Percentiles rank a stretch among this genome's conserved stretches.
Conservation (phyloP, 768 basidiomycete species). For the Hygrophorus pudorinus region DNA sequence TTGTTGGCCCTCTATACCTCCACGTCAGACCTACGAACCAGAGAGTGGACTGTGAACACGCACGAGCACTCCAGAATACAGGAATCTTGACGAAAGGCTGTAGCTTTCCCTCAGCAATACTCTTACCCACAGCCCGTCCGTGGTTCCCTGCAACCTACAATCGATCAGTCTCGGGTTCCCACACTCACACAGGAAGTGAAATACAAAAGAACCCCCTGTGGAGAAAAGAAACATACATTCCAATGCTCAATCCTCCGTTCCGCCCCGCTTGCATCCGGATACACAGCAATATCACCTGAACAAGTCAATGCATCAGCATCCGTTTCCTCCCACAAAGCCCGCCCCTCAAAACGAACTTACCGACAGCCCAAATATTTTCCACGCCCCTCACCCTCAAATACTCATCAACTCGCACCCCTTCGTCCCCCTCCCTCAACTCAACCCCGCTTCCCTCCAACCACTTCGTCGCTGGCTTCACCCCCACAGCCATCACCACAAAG, state of each 20-base stretch:
- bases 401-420: slow-evolving; percentile 70
- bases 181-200: not conserved
- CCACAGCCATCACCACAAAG: slow-evolving; percentile 78
- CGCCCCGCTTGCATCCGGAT: slow-evolving; percentile 52
- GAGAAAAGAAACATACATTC: slow-evolving; percentile 51
- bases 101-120: slow-evolving; percentile 46
- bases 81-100: slow-evolving; percentile 75
- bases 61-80: slow-evolving; percentile 86
- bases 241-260: slow-evolving; percentile 76
- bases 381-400: slow-evolving; percentile 48
- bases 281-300: slow-evolving; percentile 71
- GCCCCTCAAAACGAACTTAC: slow-evolving; percentile 17
- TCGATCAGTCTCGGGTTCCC: no score
- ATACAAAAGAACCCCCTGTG: slow-evolving; percentile 1
- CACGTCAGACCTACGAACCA: not conserved
- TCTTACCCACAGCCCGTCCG: slow-evolving; percentile 74
- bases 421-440: slow-evolving; percentile 55
- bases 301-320: slow-evolving; percentile 1
- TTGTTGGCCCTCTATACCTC: slow-evolving; percentile 62
- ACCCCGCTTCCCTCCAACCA: slow-evolving; percentile 68
- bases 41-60: slow-evolving; percentile 17
- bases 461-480: slow-evolving; percentile 74
- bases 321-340: not conserved
- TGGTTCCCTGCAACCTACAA: slow-evolving; percentile 73
- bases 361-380: slow-evolving; percentile 61